Base-by-base conservation (phyloP, 129 eudicot genomes). In the Centaurea solstitialis region DNA sequence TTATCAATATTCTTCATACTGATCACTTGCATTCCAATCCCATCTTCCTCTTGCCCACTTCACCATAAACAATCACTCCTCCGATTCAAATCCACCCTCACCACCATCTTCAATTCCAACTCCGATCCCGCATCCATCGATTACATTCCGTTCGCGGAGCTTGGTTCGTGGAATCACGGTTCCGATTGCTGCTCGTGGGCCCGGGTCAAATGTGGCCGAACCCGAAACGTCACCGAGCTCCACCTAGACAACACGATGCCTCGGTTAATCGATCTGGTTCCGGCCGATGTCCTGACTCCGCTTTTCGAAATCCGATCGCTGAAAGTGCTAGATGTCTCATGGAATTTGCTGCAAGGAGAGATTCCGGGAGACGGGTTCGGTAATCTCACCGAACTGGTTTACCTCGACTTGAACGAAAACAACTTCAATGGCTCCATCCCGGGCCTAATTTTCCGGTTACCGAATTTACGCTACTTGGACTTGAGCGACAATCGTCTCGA, bases 171-270 rank as follows among this genome's bases (percentile, higher is more conserved):
- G 89, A 79, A 86, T 38, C 70, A 75, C 5, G 38, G 1, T 76
- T 70, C 82, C 15, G 81, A 79, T 61, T 86, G 89, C 71, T 86
- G 89, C 76, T 3, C 20, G 10, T 82, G 89, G 89, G 79, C 68
- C 17, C 12, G 81, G 20, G 87, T 86, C 7, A 35, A 28, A 9
- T 86, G 89, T 50, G 5, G 50, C 18, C 8, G 3, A 47, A 30
- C 81, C 1, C 39, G 13, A 18, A 13, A 53, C n/a, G 62, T 86
- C 71, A 75, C 74, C 50, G 84, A 21, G 30, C 84, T 82, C 18
- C n/a, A 50, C 57, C 87, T 78, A 6, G 13, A 72, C 37, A 68
- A 69, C 22, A 41, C 64, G 6, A 57, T 79, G 40, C 81, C 66
- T 33, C 6, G 2, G 37, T 33, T 47, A 4, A 3, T 3, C 59